Evolutionary conservation across 306 rosid genomes (phyloP).

Genomic region (Styphnolobium japonicum): DNA sequence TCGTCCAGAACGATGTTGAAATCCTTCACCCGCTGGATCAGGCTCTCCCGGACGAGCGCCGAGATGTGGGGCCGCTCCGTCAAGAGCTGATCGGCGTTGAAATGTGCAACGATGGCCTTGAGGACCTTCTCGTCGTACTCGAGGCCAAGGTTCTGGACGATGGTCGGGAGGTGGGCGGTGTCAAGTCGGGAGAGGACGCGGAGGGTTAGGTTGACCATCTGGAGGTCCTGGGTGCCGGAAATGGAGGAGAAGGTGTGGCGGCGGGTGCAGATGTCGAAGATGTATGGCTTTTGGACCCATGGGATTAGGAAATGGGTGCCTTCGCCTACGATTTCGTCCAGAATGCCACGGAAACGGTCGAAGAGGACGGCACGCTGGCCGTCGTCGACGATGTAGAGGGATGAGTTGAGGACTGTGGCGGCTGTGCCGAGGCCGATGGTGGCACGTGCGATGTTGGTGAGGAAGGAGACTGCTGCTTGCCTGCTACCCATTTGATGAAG

Average conservation of each 20-base stretch:
- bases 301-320: slow-evolving; percentile 70
- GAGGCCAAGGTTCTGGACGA: slow-evolving; percentile 62
- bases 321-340: slow-evolving; percentile 40
- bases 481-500: slow-evolving; percentile 55
- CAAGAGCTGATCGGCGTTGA: slow-evolving; percentile 70
- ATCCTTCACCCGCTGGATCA: slow-evolving; percentile 53
- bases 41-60: slow-evolving; percentile 56
- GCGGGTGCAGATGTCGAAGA: slow-evolving; percentile 63
- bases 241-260: slow-evolving; percentile 64
- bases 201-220: slow-evolving; percentile 64
- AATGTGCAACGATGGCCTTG: slow-evolving; percentile 65
- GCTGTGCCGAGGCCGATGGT: slow-evolving; percentile 57
- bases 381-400: slow-evolving; percentile 70
- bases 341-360: too few relatives aligned
- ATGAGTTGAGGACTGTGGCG: slow-evolving; percentile 40
- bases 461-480: slow-evolving; percentile 65
- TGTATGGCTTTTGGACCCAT: slow-evolving; percentile 74
- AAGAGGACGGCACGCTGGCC: slow-evolving; percentile 70
- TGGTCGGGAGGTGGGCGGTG: slow-evolving; percentile 46
- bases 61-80: slow-evolving; percentile 69
- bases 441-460: slow-evolving; percentile 67
- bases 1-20: slow-evolving; percentile 67
- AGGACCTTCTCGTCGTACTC: slow-evolving; percentile 75
- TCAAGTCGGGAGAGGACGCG: slow-evolving; percentile 66
- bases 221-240: slow-evolving; percentile 65